Evolutionary conservation across 768 basidiomycete genomes (phyloP), one percentile per base, ranked within the genome.

Genomic region (Plicaturopsis crispa): DNA sequence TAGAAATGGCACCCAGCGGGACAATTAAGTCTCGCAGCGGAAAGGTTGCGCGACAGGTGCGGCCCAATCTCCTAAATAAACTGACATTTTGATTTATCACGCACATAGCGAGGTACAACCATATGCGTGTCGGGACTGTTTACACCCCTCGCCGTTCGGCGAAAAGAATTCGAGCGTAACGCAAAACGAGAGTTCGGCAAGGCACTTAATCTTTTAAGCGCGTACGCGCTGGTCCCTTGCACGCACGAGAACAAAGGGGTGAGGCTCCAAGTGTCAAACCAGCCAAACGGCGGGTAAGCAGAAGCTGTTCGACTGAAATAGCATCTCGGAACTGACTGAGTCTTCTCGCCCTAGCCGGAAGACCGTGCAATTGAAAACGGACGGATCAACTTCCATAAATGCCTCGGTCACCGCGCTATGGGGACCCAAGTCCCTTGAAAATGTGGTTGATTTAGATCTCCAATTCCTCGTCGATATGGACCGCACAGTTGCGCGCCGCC

Each of bases 151-250:
- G 90, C 96, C 1, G 96, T 99, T 5, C 75, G 94, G 4, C 70
- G 90, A 5, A 93, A 93, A 56, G 96, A 98, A 49, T 72, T 97
- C 22, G 82, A 90, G 52, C 67, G 88, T 38, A 92, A 94, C 48
- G 67, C 71, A 1, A 97, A 94, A 55, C 77, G 91, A 30, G 94
- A 98, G 49, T 93, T 85, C 50, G 65, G 68, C 4, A 96, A 96
- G 51, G 84, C 86, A 2, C 54, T 97, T n/a, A 64, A 72, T 5
- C 63, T 96, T 12, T 59, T 98, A 30, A 78, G 82, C 33, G 90
- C 87, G 0, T 99, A 98, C 58, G 93, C 92, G 0, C 66, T 99
- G 4, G 81, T 88, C 0, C 89, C 88, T 0, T 90, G 87, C 39
- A 46, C 54, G 1, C 37, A 36, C 34, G 6, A 10, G 10, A 34